Evolutionary conservation across 208 protist genomes (phyloP), one percentile per base, ranked within the genome.

Genomic region (Blechomonas ayalai): DNA sequence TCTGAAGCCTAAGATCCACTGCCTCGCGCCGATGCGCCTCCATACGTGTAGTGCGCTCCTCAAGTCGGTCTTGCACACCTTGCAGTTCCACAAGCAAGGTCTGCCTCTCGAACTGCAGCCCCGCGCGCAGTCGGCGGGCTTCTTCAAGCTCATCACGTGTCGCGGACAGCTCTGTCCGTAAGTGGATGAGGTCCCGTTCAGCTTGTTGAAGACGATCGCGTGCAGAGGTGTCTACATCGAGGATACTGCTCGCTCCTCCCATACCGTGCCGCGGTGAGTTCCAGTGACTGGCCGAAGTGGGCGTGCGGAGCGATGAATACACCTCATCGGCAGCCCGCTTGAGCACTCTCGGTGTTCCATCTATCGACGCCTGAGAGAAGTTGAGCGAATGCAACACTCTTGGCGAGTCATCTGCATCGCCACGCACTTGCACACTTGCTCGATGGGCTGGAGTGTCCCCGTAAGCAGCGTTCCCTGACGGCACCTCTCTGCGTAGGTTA

Each of bases 11-110:
- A 7, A 65, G 53, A 8, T 73, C 58, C 6, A 37, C 57, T 0
- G 65, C 31, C 4, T 74, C 73, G 32, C 60, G 59, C 18, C 68
- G 65, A 31, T 73, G 67, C 18, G 67, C 43, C 22, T 83, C 72
- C 9, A 73, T 26, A 10, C 36, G 50, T 1, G 58, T 34, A 35
- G 52, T 52, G 2, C 53, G 20, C 2, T 24, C 51, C 27, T 27
- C 35, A 33, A 74, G 62, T 4, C 67, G 73, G 1, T 61, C 61
- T 15, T 52, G 44, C 25, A 52, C 35, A 13, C 86, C 78, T 22
- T 59, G 27, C 41, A 81, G 37, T 41, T 78, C 69, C 0, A 47
- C 44, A 24, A 31, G 27, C 10, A 64, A 36, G 5, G 55, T 42
- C 13, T 62, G 52, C 16, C 56, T 60, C 36, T 69, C 68, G 29